A percentile compares a stretch with the other conserved stretches of the same genome.
Conservation (phyloP, 2,329 filamentous ascomycete genomes). For the Nemania sp. region DNA sequence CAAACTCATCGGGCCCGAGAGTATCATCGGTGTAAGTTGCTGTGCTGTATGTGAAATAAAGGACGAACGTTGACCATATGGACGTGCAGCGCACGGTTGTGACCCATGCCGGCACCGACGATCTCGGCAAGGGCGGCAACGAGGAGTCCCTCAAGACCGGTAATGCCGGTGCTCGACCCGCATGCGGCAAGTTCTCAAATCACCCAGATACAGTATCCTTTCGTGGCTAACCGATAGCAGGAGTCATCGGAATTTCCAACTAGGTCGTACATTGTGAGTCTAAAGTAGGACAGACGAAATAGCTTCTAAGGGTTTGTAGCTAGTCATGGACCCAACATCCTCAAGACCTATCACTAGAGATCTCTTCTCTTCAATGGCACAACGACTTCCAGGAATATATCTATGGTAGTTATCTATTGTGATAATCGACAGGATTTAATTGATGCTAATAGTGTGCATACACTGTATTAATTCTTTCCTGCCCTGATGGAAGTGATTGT, state of each 20-base stretch:
- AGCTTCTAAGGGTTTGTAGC: constrained; percentile 7
- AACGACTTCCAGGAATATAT: too few species aligned
- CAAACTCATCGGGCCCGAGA: constrained; percentile 95
- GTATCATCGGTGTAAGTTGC: constrained; percentile 80
- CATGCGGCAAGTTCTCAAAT: constrained; percentile 72
- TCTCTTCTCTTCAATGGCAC: not conserved
- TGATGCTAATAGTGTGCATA: too few species aligned
- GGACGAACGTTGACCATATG: constrained; percentile 29
- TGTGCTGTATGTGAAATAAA: not conserved
- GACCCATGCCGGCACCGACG: constrained; percentile 92
- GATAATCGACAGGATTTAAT: too few species aligned
- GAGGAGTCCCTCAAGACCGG: constrained; percentile 98
- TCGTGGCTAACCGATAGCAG: constrained; percentile 44
- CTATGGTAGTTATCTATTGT: too few species aligned
- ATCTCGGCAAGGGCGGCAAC: constrained; percentile 88
- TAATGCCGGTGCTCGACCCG: constrained; percentile 89
- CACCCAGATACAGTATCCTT: not conserved
- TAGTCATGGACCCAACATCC: constrained; percentile 7
- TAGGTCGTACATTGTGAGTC: constrained; percentile 48
- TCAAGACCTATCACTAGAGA: not conserved
- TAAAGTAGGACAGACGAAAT: not conserved
- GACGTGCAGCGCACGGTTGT: constrained; percentile 80
- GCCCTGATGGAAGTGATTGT: too few species aligned
- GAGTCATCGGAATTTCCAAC: constrained; percentile 86
- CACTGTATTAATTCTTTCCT: too few species aligned